These are phyloP conservation scores for Penicillium coffeae DNA, from an alignment of 495 filamentous ascomycete genomes.

Conservation along the genomic window DNA sequence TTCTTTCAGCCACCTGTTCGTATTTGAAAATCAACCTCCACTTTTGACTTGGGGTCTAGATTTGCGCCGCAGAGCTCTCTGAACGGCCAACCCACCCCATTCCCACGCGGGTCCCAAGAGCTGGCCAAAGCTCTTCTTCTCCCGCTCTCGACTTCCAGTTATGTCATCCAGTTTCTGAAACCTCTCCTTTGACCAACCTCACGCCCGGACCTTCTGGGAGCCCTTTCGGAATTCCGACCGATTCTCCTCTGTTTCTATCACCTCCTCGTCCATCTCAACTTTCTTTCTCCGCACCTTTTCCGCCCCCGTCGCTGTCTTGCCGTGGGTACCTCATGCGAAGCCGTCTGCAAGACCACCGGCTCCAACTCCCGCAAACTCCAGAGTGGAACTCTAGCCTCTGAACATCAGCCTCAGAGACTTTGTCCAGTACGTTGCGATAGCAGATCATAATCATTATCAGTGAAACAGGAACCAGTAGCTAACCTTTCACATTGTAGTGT, in stretches of 20 bases:
- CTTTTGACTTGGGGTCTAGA: background rate
- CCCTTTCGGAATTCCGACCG: background rate
- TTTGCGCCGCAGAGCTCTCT: background rate
- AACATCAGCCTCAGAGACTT: constrained; percentile 12
- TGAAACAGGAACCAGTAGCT: background rate
- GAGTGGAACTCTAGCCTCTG: constrained; percentile 17
- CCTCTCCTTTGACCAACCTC: constrained; percentile 11
- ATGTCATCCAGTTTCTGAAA: constrained; percentile 38
- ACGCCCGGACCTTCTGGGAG: background rate
- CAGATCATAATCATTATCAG: background rate
- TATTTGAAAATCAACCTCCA: too few species aligned
- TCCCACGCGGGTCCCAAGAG: constrained; percentile 2
- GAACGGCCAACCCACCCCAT: background rate
- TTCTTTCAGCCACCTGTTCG: background rate
- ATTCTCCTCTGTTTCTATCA: background rate
- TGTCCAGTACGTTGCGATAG: background rate
- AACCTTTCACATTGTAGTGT: constrained; percentile 18
- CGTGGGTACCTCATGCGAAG: constrained; percentile 28
- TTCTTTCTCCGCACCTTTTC: background rate
- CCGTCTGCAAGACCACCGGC: constrained; percentile 28
- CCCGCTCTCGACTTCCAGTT: constrained; percentile 32
- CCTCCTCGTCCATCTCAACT: background rate
- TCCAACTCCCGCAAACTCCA: constrained; percentile 18
- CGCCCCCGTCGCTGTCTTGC: background rate
- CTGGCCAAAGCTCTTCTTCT: constrained; percentile 10